Base-by-base conservation (phyloP, 2,329 filamentous ascomycete species). In the Pseudogymnoascus sp. region DNA sequence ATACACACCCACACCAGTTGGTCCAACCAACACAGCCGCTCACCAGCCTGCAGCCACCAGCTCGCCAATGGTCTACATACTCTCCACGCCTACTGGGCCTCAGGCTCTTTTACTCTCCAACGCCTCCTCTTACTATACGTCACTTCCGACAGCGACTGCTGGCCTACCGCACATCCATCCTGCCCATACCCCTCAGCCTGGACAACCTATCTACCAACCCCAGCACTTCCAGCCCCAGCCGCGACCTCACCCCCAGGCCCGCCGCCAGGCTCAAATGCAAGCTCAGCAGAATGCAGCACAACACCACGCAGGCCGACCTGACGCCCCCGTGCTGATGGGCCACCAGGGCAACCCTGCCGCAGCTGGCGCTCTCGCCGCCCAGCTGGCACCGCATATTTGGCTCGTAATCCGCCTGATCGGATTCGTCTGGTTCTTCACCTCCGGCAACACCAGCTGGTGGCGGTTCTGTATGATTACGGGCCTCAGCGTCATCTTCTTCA, bases 401-500 rank as follows among this genome's bases (percentile, higher is more conserved):
- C 75, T 87, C 59, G 65, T 86, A 1, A 73, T 83, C 35, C 79
- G 84, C 6, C 72, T 88, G 7, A 74, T 77, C 9, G 71, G 82
- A 5, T 85, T 87, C 68, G 78, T 87, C 11, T 87, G 83, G 82
- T 83, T 85, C 72, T 86, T 87, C 63, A 86, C 84, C 0, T 78
- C 79, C 8, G 79, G 81, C 0, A 77, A 78, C 47, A 76, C 79
- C 2, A 85, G 78, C 67, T 86, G 83, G 83, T 78, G 78, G 7
- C 78, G 83, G 57, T 85, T 80, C 79, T 67, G 82, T 6, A 79
- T 79, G 18, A 78, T 87, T 20, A 74, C 82, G 41, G 73, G 76
- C 6, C 74, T 85, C 32, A 82, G 83, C 6, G 65, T 81, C 25
- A 72, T 78, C 32, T 75, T 87, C 22, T 83, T 87, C 63, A 72